Conservation (phyloP, 2,329 filamentous ascomycete species). For the Venturia carpophila region DNA sequence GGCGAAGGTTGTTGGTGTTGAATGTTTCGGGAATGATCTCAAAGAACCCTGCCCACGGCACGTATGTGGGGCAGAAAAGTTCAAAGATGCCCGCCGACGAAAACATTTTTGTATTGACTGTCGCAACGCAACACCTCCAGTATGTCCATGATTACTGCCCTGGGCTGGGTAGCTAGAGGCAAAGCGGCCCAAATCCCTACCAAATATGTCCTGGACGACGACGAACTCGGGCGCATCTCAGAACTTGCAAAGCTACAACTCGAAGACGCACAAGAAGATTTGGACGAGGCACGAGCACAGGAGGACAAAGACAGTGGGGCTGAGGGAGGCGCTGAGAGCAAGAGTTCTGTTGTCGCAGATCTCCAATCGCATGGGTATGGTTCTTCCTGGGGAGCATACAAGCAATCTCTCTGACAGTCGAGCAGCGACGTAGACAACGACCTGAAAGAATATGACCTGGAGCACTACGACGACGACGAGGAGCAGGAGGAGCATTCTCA, state of each 20-base stretch:
- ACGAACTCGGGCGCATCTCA: conserved; percentile 44
- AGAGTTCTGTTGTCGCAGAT: conserved; percentile 14
- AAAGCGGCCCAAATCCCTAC: conserved; percentile 43
- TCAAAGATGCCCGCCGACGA: neutral
- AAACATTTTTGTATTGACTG: conserved; percentile 2
- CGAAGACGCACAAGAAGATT: conserved; percentile 58
- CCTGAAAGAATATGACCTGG: conserved; percentile 90
- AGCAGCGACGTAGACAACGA: conserved; percentile 59
- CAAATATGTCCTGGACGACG: conserved; percentile 44
- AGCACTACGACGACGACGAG: conserved; percentile 73
- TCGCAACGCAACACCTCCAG: conserved; percentile 20
- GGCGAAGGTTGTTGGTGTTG: neutral
- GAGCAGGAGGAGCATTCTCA: conserved; percentile 55
- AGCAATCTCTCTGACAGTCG: neutral
- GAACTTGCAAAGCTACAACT: conserved; percentile 57
- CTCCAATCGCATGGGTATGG: neutral
- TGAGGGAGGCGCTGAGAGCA: conserved; percentile 23
- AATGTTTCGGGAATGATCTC: neutral
- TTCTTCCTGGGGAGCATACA: conserved; percentile 16
- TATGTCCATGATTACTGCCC: conserved; percentile 50
- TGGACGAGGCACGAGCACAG: conserved; percentile 49
- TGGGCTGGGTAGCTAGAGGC: conserved; percentile 46
- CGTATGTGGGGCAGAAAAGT: conserved; percentile 9
- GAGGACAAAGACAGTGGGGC: conserved; percentile 23
- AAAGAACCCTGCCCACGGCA: neutral